These are phyloP conservation scores for Wickerhamomyces ciferrii DNA, from an alignment of 805 yeast species.

Conservation along the genomic window DNA sequence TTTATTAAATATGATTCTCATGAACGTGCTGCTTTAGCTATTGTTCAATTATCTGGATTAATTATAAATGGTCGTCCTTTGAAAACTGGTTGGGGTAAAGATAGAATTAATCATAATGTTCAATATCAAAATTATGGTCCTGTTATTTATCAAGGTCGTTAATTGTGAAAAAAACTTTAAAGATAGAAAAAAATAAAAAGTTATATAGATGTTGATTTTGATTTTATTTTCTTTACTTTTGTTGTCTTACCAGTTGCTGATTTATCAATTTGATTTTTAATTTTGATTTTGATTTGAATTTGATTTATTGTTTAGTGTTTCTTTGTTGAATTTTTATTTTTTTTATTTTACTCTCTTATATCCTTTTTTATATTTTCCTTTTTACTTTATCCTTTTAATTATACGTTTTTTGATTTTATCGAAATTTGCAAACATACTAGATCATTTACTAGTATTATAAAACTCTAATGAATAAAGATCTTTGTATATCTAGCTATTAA, in stretches of 20 bases:
- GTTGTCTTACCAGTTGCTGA: too few relatives aligned
- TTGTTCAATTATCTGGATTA: constrained; percentile 70
- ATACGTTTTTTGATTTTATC: background rate
- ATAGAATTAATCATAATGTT: constrained; percentile 21
- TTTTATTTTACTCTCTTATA: background rate
- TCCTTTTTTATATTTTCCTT: background rate
- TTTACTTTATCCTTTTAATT: background rate
- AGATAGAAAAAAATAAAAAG: too few relatives aligned
- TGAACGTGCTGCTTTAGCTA: constrained; percentile 85
- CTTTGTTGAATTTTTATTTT: too few relatives aligned
- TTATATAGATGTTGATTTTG: background rate
- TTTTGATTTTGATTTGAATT: background rate
- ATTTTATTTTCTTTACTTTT: background rate
- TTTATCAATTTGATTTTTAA: too few relatives aligned
- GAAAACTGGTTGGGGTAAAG: constrained; percentile 88
- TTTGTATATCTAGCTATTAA: too few relatives aligned
- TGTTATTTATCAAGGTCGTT: constrained; percentile 8
- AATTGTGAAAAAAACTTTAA: background rate
- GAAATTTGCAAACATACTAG: too few relatives aligned
- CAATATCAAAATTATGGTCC: constrained; percentile 10
- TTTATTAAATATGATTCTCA: constrained; percentile 84
- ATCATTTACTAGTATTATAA: too few relatives aligned
- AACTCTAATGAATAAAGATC: too few relatives aligned
- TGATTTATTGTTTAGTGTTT: background rate
- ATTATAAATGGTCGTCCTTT: constrained; percentile 71